phyloP scores from a whole-genome alignment of 1,284 basidiomycete genomes.

The Cryptococcus amylolentus region DNA sequence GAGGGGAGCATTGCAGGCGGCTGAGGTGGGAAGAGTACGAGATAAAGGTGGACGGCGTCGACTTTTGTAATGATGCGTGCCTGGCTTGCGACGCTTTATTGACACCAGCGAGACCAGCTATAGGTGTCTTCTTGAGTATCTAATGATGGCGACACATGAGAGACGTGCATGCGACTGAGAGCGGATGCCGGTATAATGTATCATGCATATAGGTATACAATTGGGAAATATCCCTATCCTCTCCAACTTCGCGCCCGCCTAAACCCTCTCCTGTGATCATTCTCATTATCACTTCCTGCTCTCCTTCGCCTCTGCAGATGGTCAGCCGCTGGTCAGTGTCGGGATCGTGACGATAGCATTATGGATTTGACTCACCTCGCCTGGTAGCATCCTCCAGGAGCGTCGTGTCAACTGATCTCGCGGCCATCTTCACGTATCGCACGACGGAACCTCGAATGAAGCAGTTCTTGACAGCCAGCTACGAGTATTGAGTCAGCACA shows the following conservation, averaged over 20 bases:
- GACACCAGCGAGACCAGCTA: no score
- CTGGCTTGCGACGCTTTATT: no score
- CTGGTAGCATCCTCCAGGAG: slow-evolving; percentile 95
- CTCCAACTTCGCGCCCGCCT: no score
- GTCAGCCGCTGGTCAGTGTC: not conserved
- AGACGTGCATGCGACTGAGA: not conserved
- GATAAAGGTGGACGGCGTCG: not conserved
- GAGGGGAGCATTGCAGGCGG: not conserved
- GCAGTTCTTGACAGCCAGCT: slow-evolving; percentile 99
- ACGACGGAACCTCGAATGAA: slow-evolving; percentile 99
- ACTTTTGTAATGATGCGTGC: not conserved
- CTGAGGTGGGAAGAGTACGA: not conserved
- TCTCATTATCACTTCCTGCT: slow-evolving; percentile 28
- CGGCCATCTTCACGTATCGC: slow-evolving; percentile 90
- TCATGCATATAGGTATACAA: slow-evolving; percentile 16
- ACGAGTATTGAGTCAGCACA: slow-evolving; percentile 1
- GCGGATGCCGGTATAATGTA: slow-evolving; percentile 7
- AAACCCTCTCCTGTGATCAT: not conserved
- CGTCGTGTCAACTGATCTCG: slow-evolving; percentile 91
- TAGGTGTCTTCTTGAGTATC: no score
- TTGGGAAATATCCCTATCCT: not conserved
- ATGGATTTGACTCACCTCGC: slow-evolving; percentile 62
- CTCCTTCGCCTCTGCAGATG: slow-evolving; percentile 36
- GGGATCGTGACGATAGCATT: not conserved
- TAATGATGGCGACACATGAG: no score